Conservation (phyloP, 1,139 yeast species). For the Arxiozyma heterogenica region DNA sequence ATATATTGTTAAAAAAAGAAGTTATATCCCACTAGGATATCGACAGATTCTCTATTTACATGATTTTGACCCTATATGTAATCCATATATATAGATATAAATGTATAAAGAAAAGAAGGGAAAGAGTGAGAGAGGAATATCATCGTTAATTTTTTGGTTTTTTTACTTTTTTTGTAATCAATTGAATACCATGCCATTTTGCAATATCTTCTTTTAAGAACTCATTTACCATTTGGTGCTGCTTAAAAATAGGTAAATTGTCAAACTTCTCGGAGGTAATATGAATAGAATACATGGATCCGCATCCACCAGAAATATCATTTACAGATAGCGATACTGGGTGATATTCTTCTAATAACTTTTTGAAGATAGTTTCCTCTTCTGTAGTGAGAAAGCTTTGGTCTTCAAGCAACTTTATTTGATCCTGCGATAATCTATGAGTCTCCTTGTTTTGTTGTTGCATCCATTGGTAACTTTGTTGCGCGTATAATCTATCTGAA, state of each 20-base stretch:
- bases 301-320: conserved; percentile 97
- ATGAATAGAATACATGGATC: conserved; percentile 90
- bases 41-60: neutral
- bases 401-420: neutral
- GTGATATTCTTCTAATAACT: conserved; percentile 43
- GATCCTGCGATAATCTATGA: neutral
- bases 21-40: neutral
- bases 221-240: conserved; percentile 81
- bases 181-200: conserved; percentile 91
- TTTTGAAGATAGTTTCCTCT: conserved; percentile 54
- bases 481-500: neutral
- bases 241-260: conserved; percentile 78
- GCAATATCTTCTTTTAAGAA: conserved; percentile 75
- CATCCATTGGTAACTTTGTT: neutral
- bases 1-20: neutral
- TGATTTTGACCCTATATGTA: neutral
- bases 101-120: neutral
- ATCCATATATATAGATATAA: neutral
- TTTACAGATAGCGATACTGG: conserved; percentile 55
- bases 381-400: conserved; percentile 40
- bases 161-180: conserved; percentile 46
- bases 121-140: neutral
- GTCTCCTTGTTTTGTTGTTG: neutral
- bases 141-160: neutral
- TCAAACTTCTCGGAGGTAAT: conserved; percentile 67